Evolutionary conservation across 768 basidiomycete genomes (phyloP), one percentile per base, ranked within the genome.

Genomic region (Lactarius sanguifluus): DNA sequence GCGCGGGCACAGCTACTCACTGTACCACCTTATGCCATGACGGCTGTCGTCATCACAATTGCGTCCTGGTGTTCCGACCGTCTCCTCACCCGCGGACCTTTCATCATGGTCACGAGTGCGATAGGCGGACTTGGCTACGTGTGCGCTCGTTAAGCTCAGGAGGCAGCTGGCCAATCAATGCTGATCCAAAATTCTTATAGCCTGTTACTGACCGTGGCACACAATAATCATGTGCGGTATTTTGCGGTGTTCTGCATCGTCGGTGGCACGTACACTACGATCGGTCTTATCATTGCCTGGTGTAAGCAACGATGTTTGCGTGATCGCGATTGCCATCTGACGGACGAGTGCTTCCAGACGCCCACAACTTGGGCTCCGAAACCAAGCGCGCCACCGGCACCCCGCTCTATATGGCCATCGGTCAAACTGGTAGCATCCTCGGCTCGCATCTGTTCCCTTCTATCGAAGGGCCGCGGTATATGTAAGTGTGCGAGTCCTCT

Each of bases 211-310:
- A 77, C 81, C 2, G 84, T 86, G 0, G 79, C 75, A 1, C 65
- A 76, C 28, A 87, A 89, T 72, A 76, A 79, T 16, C 85, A 85
- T 41, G 88, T 81, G n/a, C 81, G 85, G 28, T 93, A 92, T 71
- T 92, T 92, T 71, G 88, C 89, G 13, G 86, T 85, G 13, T 91
- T 91, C 76, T 89, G 87, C 69, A 86, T 92, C 69, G 87, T 87
- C 0, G 83, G 85, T 61, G 90, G 90, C 45, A 92, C 89, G 1
- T 92, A 92, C 70, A 87, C 89, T 0, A 83, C 85, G 1, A 91
- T 92, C 69, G 90, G 89, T 1, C 75, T 90, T 6, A 82, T 85
- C 45, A 86, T 92, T 62, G 88, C 90, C 3, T 92, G 91, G 91
- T 90, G 87, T 88, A 78, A 72, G 86, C 78, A 61, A 61, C 15